phyloP scores from a whole-genome alignment of 2,329 filamentous ascomycete species.

The Domatiomyces globalis region DNA sequence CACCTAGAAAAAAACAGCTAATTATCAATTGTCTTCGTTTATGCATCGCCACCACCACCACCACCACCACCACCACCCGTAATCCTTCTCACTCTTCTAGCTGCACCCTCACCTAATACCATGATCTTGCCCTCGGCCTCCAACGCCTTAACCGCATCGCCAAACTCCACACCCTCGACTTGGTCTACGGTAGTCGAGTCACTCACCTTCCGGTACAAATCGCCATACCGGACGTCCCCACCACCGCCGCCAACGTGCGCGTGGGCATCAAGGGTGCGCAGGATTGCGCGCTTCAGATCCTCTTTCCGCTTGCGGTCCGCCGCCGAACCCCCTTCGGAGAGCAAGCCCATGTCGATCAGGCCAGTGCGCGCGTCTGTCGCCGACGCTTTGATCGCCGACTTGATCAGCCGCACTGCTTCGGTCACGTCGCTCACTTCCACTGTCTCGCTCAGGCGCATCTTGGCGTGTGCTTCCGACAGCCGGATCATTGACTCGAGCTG shows the following conservation, averaged over 20 bases:
- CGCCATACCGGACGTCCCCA: constrained; percentile 59
- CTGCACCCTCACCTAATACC: constrained; percentile 68
- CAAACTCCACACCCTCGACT: constrained; percentile 68
- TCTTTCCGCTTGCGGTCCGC: constrained; percentile 70
- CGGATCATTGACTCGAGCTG: constrained; percentile 98
- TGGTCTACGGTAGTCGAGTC: constrained; percentile 55
- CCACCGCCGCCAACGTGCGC: constrained; percentile 33
- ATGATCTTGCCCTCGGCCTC: constrained; percentile 76
- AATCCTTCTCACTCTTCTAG: constrained; percentile 67
- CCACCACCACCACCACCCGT: constrained; percentile 28
- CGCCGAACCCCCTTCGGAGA: constrained; percentile 86
- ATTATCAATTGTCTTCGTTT: not conserved
- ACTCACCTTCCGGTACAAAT: constrained; percentile 57
- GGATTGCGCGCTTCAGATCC: constrained; percentile 68
- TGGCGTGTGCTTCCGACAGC: constrained; percentile 86
- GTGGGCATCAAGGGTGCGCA: constrained; percentile 59
- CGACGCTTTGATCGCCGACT: constrained; percentile 84
- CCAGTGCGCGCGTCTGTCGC: constrained; percentile 87
- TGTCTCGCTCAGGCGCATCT: constrained; percentile 71
- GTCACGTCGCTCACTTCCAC: constrained; percentile 73
- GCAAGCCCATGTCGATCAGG: constrained; percentile 87
- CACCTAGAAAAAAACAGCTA: no score
- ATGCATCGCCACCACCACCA: not conserved
- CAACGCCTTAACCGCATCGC: constrained; percentile 61
- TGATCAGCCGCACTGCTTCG: constrained; percentile 86